A percentile compares a stretch with the other conserved stretches of the same genome.
Conservation (phyloP, 2,329 filamentous ascomycete species). For the Paecilomyces sp. region DNA sequence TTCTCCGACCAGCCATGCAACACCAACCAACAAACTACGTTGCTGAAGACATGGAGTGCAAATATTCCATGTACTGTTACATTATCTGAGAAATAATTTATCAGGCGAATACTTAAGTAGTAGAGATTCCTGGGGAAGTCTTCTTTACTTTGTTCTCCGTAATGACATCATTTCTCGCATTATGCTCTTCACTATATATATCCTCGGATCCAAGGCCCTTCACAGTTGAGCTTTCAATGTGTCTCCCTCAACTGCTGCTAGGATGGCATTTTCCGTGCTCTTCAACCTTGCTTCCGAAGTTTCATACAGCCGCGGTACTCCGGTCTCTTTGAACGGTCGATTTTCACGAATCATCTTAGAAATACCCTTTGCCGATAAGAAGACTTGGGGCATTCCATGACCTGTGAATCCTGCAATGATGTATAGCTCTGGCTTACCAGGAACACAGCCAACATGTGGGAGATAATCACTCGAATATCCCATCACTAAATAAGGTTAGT, state of each 20-base stretch:
- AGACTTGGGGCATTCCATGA: conserved; percentile 59
- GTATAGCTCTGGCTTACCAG: conserved; percentile 43
- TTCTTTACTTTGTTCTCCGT: too few species aligned
- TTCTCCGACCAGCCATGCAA: neutral
- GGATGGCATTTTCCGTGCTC: conserved; percentile 6
- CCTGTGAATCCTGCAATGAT: conserved; percentile 57
- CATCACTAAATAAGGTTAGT: conserved; percentile 36
- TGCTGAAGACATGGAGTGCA: too few species aligned
- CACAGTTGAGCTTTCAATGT: neutral
- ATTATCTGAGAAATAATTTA: too few species aligned
- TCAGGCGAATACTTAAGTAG: too few species aligned
- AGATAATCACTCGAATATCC: conserved; percentile 44
- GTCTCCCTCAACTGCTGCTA: neutral
- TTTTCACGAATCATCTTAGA: conserved; percentile 44
- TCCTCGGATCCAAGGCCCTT: neutral
- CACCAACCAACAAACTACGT: neutral
- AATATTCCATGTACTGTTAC: too few species aligned
- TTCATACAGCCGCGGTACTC: conserved; percentile 24
- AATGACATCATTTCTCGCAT: neutral
- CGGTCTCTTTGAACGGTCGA: conserved; percentile 16
- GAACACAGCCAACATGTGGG: conserved; percentile 48
- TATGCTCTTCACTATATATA: neutral
- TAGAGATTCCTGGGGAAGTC: too few species aligned
- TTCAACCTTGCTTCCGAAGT: conserved; percentile 19
- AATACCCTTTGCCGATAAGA: conserved; percentile 53